A percentile compares a stretch with the other conserved stretches of the same genome.
These are phyloP conservation scores for Boletus barrowsii DNA, from an alignment of 768 basidiomycete genomes.

Conservation along the genomic window DNA sequence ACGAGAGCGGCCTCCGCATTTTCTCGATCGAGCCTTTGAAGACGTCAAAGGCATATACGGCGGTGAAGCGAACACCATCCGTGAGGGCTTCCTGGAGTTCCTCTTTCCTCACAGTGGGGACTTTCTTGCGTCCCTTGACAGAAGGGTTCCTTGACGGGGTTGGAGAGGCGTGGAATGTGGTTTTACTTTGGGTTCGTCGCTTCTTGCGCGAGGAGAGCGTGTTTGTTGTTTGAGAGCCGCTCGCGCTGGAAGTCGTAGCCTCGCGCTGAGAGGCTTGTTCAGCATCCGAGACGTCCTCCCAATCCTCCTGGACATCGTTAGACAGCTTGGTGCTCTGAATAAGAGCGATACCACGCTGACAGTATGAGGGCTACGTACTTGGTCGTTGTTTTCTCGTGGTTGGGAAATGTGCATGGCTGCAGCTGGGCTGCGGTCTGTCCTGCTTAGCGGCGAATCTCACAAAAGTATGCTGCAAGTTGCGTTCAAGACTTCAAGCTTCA, in stretches of 20 bases:
- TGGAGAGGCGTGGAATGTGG: slow-evolving; percentile 19
- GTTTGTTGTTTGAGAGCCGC: slow-evolving; percentile 6
- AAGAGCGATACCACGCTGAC: background rate
- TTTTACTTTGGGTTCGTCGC: slow-evolving; percentile 26
- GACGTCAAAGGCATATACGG: slow-evolving; percentile 48
- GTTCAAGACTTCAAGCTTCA: no score
- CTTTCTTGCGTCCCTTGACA: slow-evolving; percentile 28
- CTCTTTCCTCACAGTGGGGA: slow-evolving; percentile 26
- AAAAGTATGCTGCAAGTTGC: no score
- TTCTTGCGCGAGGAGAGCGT: slow-evolving; percentile 26
- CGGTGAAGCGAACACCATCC: slow-evolving; percentile 25
- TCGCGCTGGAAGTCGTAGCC: slow-evolving; percentile 1
- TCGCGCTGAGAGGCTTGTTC: slow-evolving; percentile 13
- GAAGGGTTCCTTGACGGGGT: slow-evolving; percentile 18
- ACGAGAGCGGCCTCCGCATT: slow-evolving; percentile 53
- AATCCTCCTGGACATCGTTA: slow-evolving; percentile 18
- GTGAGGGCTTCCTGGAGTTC: slow-evolving; percentile 21
- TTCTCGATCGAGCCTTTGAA: slow-evolving; percentile 44
- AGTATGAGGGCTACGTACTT: slow-evolving; percentile 6
- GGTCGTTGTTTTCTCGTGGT: background rate
- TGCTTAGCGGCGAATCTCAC: no score
- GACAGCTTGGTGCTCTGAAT: background rate
- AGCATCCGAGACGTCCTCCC: slow-evolving; percentile 35
- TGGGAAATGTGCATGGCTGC: slow-evolving; percentile 16
- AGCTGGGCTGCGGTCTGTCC: no score